These are phyloP conservation scores for Davidsoniella neocaledoniae DNA, from an alignment of 2,329 filamentous ascomycete genomes.

Conservation along the genomic window DNA sequence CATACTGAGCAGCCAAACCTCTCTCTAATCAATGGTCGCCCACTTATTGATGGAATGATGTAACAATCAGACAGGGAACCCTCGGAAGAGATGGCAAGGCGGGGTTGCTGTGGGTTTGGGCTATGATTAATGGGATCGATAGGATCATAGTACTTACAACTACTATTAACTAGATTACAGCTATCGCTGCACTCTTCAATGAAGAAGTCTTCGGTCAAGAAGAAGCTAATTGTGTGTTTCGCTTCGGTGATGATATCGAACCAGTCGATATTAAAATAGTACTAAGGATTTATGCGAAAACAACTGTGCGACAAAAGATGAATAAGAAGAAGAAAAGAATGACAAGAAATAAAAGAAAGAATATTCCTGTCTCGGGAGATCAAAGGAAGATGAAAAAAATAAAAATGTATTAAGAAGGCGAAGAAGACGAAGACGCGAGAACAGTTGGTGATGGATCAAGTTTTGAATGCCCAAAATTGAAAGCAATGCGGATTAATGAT, in stretches of 20 bases:
- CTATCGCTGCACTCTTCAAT: too few species aligned
- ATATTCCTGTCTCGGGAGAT: not conserved
- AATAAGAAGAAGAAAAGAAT: slow-evolving; percentile 1
- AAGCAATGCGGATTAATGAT: too few species aligned
- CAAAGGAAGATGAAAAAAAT: slow-evolving; percentile 3
- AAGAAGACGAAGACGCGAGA: slow-evolving; percentile 5
- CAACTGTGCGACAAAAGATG: not conserved
- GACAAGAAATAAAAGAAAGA: slow-evolving; percentile 7
- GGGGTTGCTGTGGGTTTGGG: too few species aligned
- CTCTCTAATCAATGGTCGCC: too few species aligned
- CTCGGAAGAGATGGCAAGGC: too few species aligned
- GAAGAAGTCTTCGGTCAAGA: slow-evolving; percentile 5
- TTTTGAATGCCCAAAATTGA: too few species aligned
- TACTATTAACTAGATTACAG: too few species aligned
- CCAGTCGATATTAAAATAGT: not conserved
- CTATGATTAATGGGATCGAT: too few species aligned
- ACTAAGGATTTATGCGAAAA: not conserved
- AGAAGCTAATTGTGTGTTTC: not conserved
- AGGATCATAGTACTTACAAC: too few species aligned
- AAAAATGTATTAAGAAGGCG: slow-evolving; percentile 4
- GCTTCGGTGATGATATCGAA: not conserved
- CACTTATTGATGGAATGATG: too few species aligned
- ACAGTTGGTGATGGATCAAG: not conserved
- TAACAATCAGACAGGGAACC: too few species aligned
- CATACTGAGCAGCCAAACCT: too few species aligned